These are phyloP conservation scores for Thraustotheca clavata DNA, from an alignment of 352 stramenopile species.

Conservation along the genomic window DNA sequence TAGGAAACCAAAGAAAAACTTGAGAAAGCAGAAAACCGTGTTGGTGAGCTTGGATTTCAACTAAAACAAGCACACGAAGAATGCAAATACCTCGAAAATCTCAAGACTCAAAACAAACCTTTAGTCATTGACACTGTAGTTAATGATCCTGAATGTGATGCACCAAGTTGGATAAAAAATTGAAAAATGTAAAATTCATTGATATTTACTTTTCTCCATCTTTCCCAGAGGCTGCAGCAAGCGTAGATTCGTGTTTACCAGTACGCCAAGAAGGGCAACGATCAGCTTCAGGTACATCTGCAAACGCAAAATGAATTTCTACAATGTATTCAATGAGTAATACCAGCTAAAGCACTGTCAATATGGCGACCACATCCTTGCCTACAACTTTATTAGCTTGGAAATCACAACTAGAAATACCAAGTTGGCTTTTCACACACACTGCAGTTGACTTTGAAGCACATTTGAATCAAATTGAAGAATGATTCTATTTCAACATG, in stretches of 20 bases:
- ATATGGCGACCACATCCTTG: conserved; percentile 16
- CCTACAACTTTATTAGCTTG: background rate
- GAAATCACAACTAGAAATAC: background rate
- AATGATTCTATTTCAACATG: too few species aligned
- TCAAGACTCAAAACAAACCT: background rate
- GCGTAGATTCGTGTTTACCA: conserved; percentile 9
- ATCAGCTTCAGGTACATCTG: background rate
- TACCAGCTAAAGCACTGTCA: conserved; percentile 6
- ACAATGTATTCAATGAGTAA: background rate
- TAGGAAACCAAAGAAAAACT: background rate
- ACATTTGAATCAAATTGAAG: conserved; percentile 4
- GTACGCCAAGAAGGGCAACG: conserved; percentile 12
- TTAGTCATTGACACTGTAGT: background rate
- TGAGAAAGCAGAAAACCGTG: background rate
- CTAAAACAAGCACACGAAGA: background rate
- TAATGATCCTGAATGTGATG: background rate
- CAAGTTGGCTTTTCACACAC: conserved; percentile 19
- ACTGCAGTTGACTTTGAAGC: conserved; percentile 16
- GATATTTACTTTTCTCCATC: background rate
- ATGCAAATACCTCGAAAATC: background rate
- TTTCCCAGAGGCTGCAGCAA: background rate
- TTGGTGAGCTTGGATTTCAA: background rate
- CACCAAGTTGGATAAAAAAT: background rate
- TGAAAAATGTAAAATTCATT: background rate
- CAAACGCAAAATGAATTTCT: background rate